phyloP scores from a whole-genome alignment of 345 rosid genomes.

The Salix purpurea region DNA sequence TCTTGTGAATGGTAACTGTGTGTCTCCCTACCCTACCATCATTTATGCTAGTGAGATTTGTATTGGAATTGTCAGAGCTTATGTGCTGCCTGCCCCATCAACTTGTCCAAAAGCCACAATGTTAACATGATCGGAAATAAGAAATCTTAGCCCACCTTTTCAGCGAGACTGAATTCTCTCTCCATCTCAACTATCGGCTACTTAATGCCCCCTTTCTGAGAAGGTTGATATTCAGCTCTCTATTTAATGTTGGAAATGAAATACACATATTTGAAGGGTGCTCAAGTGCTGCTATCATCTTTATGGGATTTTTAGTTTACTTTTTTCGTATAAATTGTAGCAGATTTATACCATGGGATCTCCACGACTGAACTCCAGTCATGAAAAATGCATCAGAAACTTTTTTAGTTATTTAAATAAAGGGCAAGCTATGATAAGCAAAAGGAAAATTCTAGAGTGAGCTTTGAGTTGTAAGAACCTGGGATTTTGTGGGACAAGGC shows the following conservation, averaged over 20 bases:
- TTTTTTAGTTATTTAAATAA: background rate
- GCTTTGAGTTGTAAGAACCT: background rate
- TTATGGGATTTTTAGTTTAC: background rate
- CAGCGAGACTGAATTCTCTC: background rate
- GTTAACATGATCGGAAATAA: background rate
- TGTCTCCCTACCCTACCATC: background rate
- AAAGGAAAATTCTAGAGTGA: background rate
- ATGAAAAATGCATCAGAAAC: background rate
- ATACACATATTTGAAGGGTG: background rate
- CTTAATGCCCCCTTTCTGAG: background rate
- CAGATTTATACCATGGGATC: background rate
- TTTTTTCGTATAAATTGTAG: background rate
- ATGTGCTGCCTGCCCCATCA: background rate
- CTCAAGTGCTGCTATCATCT: background rate
- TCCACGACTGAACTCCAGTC: background rate
- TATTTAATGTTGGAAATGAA: background rate
- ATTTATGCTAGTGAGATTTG: background rate
- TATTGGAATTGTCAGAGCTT: background rate
- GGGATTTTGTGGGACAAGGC: too few relatives aligned
- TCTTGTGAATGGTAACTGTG: background rate
- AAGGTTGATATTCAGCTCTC: background rate
- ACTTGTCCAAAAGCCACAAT: background rate
- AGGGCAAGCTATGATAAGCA: background rate
- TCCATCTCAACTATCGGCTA: background rate
- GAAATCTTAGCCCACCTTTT: background rate